These are phyloP conservation scores for Monosporozyma yasuniensis DNA, from an alignment of 805 yeast genomes.

Conservation along the genomic window DNA sequence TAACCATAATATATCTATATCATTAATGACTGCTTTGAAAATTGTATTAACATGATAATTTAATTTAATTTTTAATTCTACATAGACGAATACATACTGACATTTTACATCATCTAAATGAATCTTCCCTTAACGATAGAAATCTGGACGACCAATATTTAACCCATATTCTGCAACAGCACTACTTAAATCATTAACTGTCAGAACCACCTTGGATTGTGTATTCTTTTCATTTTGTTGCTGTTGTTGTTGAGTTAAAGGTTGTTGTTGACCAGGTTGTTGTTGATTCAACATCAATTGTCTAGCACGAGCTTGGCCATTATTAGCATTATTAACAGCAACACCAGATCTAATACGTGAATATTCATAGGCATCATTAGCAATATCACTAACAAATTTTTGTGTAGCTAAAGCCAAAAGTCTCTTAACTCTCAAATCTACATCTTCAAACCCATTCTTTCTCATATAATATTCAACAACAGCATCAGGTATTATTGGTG, in stretches of 20 bases:
- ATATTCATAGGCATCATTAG: constrained; percentile 94
- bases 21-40: too few species aligned
- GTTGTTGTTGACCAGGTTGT: constrained; percentile 36
- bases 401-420: constrained; percentile 91
- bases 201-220: constrained; percentile 71
- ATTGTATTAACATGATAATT: too few species aligned
- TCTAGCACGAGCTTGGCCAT: constrained; percentile 79
- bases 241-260: constrained; percentile 31
- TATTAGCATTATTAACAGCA: constrained; percentile 75
- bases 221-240: constrained; percentile 35
- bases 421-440: constrained; percentile 71
- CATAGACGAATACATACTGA: not conserved
- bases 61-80: too few species aligned
- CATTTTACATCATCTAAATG: not conserved
- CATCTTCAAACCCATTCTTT: constrained; percentile 74
- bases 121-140: constrained; percentile 81
- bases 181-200: constrained; percentile 87
- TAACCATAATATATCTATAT: too few species aligned
- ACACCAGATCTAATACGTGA: constrained; percentile 84
- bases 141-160: constrained; percentile 85
- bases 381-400: constrained; percentile 86
- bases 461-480: constrained; percentile 88
- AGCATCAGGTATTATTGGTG: constrained; percentile 94
- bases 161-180: constrained; percentile 90
- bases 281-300: constrained; percentile 62